phyloP scores from a whole-genome alignment of 371 early-diverging fungal species.

The Blakeslea trispora region DNA sequence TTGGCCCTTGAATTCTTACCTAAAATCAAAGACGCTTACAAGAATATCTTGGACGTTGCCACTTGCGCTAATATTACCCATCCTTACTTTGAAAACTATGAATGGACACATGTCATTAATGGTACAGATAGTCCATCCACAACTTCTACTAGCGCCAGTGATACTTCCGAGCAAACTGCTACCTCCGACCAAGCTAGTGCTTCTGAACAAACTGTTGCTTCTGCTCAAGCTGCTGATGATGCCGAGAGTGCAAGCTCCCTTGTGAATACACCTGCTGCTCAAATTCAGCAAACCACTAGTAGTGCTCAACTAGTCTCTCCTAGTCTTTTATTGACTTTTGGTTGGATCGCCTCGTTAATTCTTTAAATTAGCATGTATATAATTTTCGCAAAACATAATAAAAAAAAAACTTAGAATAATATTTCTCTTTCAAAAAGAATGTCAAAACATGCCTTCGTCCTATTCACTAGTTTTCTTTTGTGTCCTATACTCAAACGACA shows the following conservation, averaged over 20 bases:
- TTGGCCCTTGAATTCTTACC: conserved; percentile 35
- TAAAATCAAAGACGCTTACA: conserved; percentile 34
- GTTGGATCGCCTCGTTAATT: neutral
- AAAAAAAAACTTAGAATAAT: no score
- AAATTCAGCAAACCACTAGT: neutral
- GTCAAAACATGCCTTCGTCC: no score
- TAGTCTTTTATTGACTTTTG: neutral
- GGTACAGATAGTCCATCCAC: neutral
- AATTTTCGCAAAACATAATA: no score
- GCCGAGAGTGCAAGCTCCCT: no score
- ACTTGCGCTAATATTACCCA: conserved; percentile 46
- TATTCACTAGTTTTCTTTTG: no score
- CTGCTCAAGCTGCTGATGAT: neutral
- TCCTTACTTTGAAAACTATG: conserved; percentile 38
- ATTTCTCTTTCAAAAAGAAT: no score
- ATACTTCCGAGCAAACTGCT: conserved; percentile 1
- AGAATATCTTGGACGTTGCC: conserved; percentile 40
- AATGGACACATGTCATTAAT: conserved; percentile 12
- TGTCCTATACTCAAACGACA: no score
- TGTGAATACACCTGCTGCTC: neutral
- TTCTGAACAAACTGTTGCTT: neutral
- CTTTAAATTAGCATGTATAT: neutral
- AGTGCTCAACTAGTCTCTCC: neutral
- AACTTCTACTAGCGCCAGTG: neutral
- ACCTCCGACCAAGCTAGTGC: neutral